Conservation (phyloP, 2,329 filamentous ascomycete species). For the Dactylellina haptotyla region DNA sequence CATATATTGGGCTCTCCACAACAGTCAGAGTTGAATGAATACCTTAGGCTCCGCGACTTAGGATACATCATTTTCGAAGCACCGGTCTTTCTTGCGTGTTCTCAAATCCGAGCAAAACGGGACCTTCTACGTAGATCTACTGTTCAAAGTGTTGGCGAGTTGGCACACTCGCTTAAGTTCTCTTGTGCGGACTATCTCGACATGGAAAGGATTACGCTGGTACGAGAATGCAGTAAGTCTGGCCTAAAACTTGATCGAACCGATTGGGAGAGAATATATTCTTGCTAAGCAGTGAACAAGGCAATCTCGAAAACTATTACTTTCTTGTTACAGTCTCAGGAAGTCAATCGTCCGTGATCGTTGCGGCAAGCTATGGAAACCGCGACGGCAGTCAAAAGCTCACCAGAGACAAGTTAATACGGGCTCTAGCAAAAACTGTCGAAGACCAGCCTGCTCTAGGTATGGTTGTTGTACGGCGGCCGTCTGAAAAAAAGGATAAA, state of each 20-base stretch:
- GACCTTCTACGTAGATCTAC: too few relatives aligned
- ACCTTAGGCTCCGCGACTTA: too few relatives aligned
- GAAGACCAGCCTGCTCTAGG: constrained; percentile 13
- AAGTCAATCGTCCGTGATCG: constrained; percentile 7
- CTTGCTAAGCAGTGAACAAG: neutral
- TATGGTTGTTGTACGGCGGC: constrained; percentile 9
- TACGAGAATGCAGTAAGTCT: neutral
- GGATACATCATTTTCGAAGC: too few relatives aligned
- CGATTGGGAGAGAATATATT: too few relatives aligned
- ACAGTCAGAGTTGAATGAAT: too few relatives aligned
- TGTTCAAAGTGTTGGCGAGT: too few relatives aligned
- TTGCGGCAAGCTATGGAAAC: neutral
- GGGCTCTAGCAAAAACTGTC: constrained; percentile 4
- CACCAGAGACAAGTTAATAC: neutral
- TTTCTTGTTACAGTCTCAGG: constrained; percentile 7
- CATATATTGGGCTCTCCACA: too few relatives aligned
- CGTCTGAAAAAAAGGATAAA: constrained; percentile 4
- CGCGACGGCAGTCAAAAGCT: neutral
- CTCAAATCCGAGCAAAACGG: too few relatives aligned
- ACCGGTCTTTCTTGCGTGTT: too few relatives aligned
- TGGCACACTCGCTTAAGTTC: too few relatives aligned
- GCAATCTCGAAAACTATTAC: constrained; percentile 24
- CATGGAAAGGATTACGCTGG: neutral
- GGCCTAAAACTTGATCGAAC: neutral
- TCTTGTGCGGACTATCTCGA: too few relatives aligned